Conservation (phyloP, 306 rosid species). For the Prunus salicina region DNA sequence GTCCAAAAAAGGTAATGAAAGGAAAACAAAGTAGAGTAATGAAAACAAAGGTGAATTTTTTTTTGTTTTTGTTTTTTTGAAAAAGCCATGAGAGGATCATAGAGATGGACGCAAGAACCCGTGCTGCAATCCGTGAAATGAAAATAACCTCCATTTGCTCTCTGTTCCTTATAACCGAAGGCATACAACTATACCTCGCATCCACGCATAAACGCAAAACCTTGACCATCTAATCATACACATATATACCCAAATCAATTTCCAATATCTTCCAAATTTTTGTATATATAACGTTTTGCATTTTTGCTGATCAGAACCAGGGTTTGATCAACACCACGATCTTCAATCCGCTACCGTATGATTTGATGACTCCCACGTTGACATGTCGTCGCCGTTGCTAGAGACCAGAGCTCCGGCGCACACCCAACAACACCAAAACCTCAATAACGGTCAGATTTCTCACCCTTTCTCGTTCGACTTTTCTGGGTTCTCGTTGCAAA, state of each 20-base stretch:
- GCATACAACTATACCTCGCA: background rate
- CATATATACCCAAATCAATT: too few relatives aligned
- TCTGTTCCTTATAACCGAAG: constrained; percentile 4
- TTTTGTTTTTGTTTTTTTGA: constrained; percentile 11
- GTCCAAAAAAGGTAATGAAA: too few relatives aligned
- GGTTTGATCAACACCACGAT: constrained; percentile 2
- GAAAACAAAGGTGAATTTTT: background rate
- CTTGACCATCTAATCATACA: background rate
- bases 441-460: constrained; percentile 32
- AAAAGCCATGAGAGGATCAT: constrained; percentile 14
- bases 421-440: background rate
- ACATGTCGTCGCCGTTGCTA: constrained; percentile 45
- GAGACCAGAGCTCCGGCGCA: constrained; percentile 30
- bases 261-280: background rate
- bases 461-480: constrained; percentile 12
- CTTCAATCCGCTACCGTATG: constrained; percentile 11
- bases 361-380: constrained; percentile 44
- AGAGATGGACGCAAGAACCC: background rate
- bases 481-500: constrained; percentile 23
- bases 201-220: background rate
- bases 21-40: background rate
- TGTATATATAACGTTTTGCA: background rate
- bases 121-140: constrained; percentile 15
- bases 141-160: background rate
- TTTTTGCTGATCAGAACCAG: background rate